Evolutionary conservation across 306 rosid genomes (phyloP).

Genomic region (Vachellia pachyceras): DNA sequence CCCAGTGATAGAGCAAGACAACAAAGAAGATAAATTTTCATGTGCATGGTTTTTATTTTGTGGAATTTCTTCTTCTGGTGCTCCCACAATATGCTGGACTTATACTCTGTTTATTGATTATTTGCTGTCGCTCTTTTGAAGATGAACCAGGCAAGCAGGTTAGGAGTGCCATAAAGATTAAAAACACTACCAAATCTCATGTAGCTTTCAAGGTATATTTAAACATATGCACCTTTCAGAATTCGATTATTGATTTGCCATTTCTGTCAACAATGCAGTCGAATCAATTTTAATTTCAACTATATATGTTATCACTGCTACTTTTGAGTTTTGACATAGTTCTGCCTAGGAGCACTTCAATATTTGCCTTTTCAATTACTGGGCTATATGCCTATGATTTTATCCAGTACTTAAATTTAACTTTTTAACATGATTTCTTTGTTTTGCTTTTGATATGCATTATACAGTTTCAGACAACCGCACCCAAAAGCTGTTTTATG

Average conservation of each 20-base stretch:
- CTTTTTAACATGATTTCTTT: no score
- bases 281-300: constrained; percentile 3
- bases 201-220: constrained; percentile 91
- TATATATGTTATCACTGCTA: constrained; percentile 31
- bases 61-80: neutral
- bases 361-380: no score
- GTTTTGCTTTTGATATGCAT: no score
- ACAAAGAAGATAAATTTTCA: constrained; percentile 18
- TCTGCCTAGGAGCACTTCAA: constrained; percentile 12
- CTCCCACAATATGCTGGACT: constrained; percentile 11
- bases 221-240: constrained; percentile 12
- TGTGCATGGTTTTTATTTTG: neutral
- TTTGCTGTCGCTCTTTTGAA: constrained; percentile 45
- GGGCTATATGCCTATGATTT: no score
- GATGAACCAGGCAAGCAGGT: constrained; percentile 98
- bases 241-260: constrained; percentile 18
- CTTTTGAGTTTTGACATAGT: constrained; percentile 23
- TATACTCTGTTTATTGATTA: constrained; percentile 13
- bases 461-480: no score
- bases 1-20: neutral
- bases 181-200: constrained; percentile 82
- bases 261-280: constrained; percentile 20
- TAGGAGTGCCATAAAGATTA: constrained; percentile 91
- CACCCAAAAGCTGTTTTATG: no score
- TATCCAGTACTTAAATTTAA: no score